Conservation (phyloP, 805 yeast genomes). For the Yueomyces sp. region DNA sequence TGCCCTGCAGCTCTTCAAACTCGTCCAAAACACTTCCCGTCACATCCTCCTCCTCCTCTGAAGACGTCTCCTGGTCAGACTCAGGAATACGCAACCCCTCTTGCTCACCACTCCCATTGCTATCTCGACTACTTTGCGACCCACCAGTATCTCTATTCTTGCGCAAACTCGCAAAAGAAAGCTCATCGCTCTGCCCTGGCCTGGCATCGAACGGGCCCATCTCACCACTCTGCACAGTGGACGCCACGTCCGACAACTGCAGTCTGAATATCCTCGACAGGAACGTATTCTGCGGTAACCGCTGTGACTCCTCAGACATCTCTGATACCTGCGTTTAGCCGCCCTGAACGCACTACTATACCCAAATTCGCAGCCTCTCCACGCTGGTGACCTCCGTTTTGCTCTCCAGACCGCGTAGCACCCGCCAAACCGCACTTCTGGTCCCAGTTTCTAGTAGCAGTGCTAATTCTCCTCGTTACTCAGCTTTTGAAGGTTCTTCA, state of each 20-base stretch:
- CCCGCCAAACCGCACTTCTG: no score
- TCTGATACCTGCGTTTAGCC: no score
- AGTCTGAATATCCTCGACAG: conserved; percentile 23
- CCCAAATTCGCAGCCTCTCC: no score
- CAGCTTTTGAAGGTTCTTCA: no score
- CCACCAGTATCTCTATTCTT: neutral
- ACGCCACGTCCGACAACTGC: conserved; percentile 18
- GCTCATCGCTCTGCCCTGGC: neutral
- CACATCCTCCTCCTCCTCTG: conserved; percentile 3
- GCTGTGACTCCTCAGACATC: conserved; percentile 1
- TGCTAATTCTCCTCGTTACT: no score
- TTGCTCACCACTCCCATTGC: conserved; percentile 1
- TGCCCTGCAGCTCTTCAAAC: no score
- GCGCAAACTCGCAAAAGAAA: neutral
- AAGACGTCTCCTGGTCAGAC: conserved; percentile 22
- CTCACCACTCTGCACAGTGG: conserved; percentile 17
- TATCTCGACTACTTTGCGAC: neutral
- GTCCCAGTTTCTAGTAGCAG: no score
- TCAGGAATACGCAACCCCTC: conserved; percentile 19
- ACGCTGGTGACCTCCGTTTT: no score
- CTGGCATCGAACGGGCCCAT: conserved; percentile 9
- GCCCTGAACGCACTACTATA: no score
- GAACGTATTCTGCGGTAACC: conserved; percentile 15
- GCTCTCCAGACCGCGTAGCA: no score
- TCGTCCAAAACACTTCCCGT: no score